Percentiles rank a stretch among this genome's conserved stretches.
Conservation (phyloP, 345 rosid species). For the Theobroma cacao region DNA sequence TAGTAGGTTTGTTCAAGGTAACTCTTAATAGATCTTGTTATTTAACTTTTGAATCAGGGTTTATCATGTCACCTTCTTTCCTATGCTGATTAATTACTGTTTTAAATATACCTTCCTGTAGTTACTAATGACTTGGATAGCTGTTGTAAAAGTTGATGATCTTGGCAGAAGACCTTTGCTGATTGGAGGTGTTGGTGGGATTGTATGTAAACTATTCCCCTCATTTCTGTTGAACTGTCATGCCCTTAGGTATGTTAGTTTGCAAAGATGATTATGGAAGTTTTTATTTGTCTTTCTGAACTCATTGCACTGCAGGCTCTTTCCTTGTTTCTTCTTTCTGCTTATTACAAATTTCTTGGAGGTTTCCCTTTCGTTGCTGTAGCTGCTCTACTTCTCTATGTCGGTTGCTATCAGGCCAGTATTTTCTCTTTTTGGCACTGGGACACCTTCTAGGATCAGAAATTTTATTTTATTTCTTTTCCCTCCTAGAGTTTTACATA, state of each 20-base stretch:
- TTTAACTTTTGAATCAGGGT: not conserved
- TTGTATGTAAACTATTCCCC: slow-evolving; percentile 43
- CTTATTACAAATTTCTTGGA: slow-evolving; percentile 78
- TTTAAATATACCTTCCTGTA: slow-evolving; percentile 20
- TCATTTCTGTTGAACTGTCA: slow-evolving; percentile 7
- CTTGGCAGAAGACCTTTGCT: slow-evolving; percentile 92
- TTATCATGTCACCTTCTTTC: slow-evolving; percentile 6
- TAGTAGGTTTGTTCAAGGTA: slow-evolving; percentile 91
- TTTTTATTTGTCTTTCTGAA: slow-evolving; percentile 14
- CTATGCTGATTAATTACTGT: not conserved
- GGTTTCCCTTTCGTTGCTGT: slow-evolving; percentile 69
- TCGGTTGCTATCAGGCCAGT: slow-evolving; percentile 91
- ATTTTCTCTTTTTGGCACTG: slow-evolving; percentile 7
- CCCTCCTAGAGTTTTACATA: not conserved
- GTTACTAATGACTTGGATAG: slow-evolving; percentile 88
- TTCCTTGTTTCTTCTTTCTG: slow-evolving; percentile 78
- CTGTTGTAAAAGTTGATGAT: slow-evolving; percentile 84
- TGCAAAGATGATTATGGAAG: not conserved
- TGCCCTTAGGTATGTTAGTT: not conserved
- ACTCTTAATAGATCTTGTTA: slow-evolving; percentile 8
- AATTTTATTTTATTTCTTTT: not conserved
- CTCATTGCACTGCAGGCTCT: slow-evolving; percentile 51
- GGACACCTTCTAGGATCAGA: not conserved
- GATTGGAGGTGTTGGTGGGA: slow-evolving; percentile 89
- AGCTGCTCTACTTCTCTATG: slow-evolving; percentile 81